Conservation (phyloP, 2,329 filamentous ascomycete genomes). For the Penicillium sp. region DNA sequence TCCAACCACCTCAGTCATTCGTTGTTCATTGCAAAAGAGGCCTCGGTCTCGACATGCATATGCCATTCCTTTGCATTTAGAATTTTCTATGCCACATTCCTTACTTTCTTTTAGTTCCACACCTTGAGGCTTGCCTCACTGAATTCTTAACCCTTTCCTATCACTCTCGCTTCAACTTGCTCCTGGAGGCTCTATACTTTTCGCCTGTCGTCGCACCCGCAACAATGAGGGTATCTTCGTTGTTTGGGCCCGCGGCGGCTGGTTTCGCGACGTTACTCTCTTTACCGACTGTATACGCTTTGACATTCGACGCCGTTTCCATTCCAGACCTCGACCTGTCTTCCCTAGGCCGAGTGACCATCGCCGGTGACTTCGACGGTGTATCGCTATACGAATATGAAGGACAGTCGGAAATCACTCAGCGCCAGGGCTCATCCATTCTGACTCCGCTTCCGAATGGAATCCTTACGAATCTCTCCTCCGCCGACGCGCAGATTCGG, state of each 20-base stretch:
- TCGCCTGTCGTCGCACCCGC: conserved; percentile 37
- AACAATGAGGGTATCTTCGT: conserved; percentile 45
- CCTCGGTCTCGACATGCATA: conserved; percentile 18
- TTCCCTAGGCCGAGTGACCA: conserved; percentile 72
- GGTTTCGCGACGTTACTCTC: conserved; percentile 34
- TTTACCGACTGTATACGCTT: conserved; percentile 27
- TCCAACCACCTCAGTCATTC: conserved; percentile 26
- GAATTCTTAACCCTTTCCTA: conserved; percentile 14
- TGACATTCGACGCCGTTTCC: conserved; percentile 36
- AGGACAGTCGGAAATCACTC: conserved; percentile 62
- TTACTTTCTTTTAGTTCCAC: conserved; percentile 18
- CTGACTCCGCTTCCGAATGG: conserved; percentile 81
- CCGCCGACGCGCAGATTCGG: conserved; percentile 77
- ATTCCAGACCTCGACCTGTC: conserved; percentile 61
- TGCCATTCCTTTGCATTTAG: conserved; percentile 18
- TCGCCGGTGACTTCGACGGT: conserved; percentile 84
- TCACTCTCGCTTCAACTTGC: conserved; percentile 7
- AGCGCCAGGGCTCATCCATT: conserved; percentile 73
- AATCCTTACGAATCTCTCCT: conserved; percentile 66
- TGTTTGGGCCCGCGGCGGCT: conserved; percentile 44
- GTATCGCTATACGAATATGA: conserved; percentile 85
- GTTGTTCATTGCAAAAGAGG: conserved; percentile 18
- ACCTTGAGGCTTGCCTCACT: conserved; percentile 20
- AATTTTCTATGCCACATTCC: conserved; percentile 8
- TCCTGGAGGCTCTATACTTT: conserved; percentile 3